Conservation (phyloP, 352 stramenopile genomes). For the Globisporangium apiculatum region DNA sequence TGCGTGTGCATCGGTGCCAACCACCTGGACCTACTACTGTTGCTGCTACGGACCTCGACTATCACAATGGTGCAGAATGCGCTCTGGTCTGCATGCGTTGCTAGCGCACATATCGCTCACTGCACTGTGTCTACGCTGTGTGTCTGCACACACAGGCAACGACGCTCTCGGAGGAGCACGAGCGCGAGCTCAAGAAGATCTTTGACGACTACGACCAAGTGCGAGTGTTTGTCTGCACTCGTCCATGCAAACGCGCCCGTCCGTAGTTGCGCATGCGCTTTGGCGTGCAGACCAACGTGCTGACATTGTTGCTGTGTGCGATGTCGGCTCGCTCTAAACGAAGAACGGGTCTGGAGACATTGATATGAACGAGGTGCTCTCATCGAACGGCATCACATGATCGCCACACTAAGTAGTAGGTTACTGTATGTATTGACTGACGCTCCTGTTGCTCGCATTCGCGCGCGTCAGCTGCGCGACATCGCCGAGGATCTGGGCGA, state of each 20-base stretch:
- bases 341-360: slow-evolving; percentile 66
- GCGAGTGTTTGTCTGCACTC: background rate
- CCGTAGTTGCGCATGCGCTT: too few species aligned
- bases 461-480: slow-evolving; percentile 33
- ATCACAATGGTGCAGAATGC: background rate
- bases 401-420: too few species aligned
- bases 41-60: too few species aligned
- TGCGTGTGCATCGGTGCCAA: too few species aligned
- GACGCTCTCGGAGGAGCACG: slow-evolving; percentile 56
- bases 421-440: too few species aligned
- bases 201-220: slow-evolving; percentile 76
- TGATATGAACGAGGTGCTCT: slow-evolving; percentile 49
- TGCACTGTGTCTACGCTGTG: background rate
- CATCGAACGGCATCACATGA: too few species aligned
- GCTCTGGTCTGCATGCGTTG: background rate
- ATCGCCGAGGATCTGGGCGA: slow-evolving; percentile 72
- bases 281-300: too few species aligned
- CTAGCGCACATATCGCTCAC: background rate
- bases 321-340: background rate
- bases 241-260: background rate
- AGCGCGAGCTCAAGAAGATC: slow-evolving; percentile 66
- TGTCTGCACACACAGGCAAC: slow-evolving; percentile 16
- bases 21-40: too few species aligned
- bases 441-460: too few species aligned
- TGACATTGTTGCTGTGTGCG: too few species aligned